Conservation (phyloP, 495 filamentous ascomycete genomes). For the Hypoxylon subgilvum region DNA sequence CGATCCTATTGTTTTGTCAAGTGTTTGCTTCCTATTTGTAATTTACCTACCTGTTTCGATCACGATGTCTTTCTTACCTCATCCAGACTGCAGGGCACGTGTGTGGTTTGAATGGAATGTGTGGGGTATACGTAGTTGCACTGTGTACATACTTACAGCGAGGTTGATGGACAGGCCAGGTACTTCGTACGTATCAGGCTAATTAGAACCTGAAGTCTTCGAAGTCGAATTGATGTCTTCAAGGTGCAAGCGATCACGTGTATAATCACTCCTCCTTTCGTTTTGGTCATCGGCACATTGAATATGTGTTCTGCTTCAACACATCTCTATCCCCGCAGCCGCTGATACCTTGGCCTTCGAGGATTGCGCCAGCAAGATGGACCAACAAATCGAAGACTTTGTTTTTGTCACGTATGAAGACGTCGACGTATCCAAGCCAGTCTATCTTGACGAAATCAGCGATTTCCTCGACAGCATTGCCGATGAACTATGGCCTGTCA, state of each 20-base stretch:
- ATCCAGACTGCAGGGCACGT: not conserved
- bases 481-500: slow-evolving; percentile 50
- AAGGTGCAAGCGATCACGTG: slow-evolving; percentile 18
- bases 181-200: slow-evolving; percentile 30
- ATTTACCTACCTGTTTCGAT: not conserved
- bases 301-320: not conserved
- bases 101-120: not conserved
- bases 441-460: slow-evolving; percentile 44
- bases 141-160: not conserved
- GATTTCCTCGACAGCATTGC: slow-evolving; percentile 45
- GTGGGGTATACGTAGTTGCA: slow-evolving; percentile 19
- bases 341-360: not conserved
- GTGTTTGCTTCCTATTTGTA: slow-evolving; percentile 1
- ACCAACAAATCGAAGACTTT: slow-evolving; percentile 30
- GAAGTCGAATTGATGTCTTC: slow-evolving; percentile 9
- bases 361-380: slow-evolving; percentile 17
- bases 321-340: not conserved
- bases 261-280: slow-evolving; percentile 1
- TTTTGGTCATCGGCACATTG: too few species aligned
- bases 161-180: not conserved
- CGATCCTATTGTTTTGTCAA: not conserved
- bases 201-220: slow-evolving; percentile 14
- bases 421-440: slow-evolving; percentile 8
- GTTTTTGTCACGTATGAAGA: slow-evolving; percentile 38
- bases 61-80: too few species aligned